Base-by-base conservation (phyloP, 805 yeast genomes). In the Yarrowia hollandica region DNA sequence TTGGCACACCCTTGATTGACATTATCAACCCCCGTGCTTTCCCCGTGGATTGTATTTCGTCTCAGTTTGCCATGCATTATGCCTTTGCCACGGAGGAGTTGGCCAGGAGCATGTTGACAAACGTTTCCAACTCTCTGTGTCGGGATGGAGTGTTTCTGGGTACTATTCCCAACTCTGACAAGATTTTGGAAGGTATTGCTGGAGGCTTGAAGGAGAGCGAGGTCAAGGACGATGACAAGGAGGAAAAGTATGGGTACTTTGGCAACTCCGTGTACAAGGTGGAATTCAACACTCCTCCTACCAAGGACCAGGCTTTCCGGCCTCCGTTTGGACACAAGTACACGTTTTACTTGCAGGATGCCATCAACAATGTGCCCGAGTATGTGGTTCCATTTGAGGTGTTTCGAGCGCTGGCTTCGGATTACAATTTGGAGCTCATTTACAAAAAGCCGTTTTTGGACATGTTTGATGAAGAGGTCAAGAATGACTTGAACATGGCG, bases 361-460 rank as follows among this genome's bases (percentile, higher is more conserved):
- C 99, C 0, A 92, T 94, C 50, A 97, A 90, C 62, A 85, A 94
- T 66, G 97, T 94, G 21, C 98, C 98, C 0, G 99, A 94, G 68
- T 94, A 87, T 67, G 95, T 94, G 5, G 97, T 94, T 6, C 98
- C 97, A 1, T 90, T 94, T 72, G 97, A 92, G 67, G 81, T 85
- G 1, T 81, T 94, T 60, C 79, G 96, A 71, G 82, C 85, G 60
- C 73, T 92, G 59, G 95, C 97, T 41, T 89, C 85, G 68, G 95
- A 90, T 61, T 88, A 83, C 70, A 89, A 89, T 12, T 72, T 92
- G 62, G 85, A 83, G 60, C 73, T 94, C 61, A 79, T 85, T 61
- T 82, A 82, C 65, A 85, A 85, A 67, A 84, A 84, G 76, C 85
- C 88, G 56, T 92, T 94, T 66, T 80, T 85, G 64, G 90, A 90